Evolutionary conservation across 306 rosid species (phyloP), one percentile per base, ranked within the genome.

Genomic region (Cyclanthera cordifolia): DNA sequence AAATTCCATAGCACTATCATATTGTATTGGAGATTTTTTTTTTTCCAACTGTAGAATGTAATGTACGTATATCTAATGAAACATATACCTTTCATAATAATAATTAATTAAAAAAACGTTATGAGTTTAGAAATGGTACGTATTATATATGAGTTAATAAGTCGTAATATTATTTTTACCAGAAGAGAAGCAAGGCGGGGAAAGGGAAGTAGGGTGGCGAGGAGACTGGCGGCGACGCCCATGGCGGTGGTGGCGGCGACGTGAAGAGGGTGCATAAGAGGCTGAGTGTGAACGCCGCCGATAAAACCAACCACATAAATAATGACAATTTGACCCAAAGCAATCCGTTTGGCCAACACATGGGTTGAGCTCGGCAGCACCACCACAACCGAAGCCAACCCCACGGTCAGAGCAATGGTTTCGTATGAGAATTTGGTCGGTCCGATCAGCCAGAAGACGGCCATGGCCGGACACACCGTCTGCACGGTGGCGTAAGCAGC

Each of bases 241-340:
- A 90, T 10, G 0, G 73, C 87, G 0, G 86, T 78, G 53, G 90
- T 85, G 1, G 85, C 82, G 1, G 86, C 96, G 8, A 87, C 73
- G 2, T 77, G 88, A 15, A 87, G 10, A 12, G 90, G 85, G 84
- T 90, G 96, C 90, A 82, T 78, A 52, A 87, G 0, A 8, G 84
- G 61, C 10, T 87, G 8, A 8, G 71, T 65, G 4, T 55, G 65
- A 2, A 0, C 82, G 4, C 87, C 83, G 12, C 86, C 49, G 50
- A 58, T 74, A 13, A 78, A 85, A 52, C 82, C 95, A 0, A 75
- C 50, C 0, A 85, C 92, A 32, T 90, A 90, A n/a, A 84, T 80
- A 4, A 87, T 19, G 71, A 90, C 87, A 8, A 82, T 81, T 70
- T 90, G 92, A 7, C 90, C 92, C 61, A 85, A 24, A 1, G 92